Percentiles rank a stretch among this genome's conserved stretches.
phyloP scores from a whole-genome alignment of 192 early-diverging fungal species.

The Podila verticillata region DNA sequence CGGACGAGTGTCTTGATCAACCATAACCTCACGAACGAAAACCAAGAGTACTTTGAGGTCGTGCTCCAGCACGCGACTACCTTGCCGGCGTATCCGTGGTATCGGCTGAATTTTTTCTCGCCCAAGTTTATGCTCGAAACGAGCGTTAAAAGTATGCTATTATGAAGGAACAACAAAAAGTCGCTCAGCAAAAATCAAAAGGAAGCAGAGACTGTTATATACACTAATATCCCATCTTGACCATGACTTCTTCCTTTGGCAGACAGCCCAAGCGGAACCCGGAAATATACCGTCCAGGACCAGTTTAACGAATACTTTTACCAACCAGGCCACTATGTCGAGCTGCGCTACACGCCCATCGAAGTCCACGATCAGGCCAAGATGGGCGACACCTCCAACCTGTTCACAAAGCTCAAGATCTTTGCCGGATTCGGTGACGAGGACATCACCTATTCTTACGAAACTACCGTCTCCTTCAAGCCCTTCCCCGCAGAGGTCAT shows the following conservation, averaged over 20 bases:
- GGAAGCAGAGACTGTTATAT: no score
- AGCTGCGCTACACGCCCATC: constrained; percentile 26
- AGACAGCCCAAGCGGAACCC: not conserved
- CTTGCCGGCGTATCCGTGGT: not conserved
- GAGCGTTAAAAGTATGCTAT: no score
- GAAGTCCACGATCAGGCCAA: not conserved
- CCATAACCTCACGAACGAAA: not conserved
- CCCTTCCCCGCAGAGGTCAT: constrained; percentile 1
- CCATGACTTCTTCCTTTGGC: no score
- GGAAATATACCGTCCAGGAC: constrained; percentile 1
- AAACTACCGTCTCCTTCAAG: not conserved
- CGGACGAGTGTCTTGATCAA: not conserved
- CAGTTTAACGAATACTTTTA: constrained; percentile 15
- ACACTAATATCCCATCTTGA: no score
- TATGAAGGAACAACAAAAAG: no score
- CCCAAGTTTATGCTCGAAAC: no score
- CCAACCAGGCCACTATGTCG: constrained; percentile 24
- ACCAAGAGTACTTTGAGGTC: not conserved
- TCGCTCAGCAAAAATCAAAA: no score
- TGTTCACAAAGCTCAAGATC: not conserved
- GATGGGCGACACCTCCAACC: not conserved
- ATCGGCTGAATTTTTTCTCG: not conserved
- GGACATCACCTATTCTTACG: not conserved
- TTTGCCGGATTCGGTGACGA: constrained; percentile 11
- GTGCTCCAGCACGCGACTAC: not conserved